Evolutionary conservation across 768 basidiomycete species (phyloP), one percentile per base, ranked within the genome.

Genomic region (Collybia nuda): DNA sequence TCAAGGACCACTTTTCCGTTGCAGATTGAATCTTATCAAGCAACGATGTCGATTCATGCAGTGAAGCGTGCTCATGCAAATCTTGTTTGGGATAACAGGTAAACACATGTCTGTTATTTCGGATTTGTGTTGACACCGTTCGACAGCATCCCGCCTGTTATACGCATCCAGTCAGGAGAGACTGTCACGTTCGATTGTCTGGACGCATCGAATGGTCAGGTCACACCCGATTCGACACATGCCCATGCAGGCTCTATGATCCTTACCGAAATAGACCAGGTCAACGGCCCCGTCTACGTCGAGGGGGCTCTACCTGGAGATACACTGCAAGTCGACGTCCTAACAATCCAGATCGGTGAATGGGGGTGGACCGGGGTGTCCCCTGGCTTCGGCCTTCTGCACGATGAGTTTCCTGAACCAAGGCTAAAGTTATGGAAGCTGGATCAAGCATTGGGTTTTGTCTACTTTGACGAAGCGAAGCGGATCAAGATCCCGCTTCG

Each of bases 331-430:
- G 69, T 86, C 41, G 82, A 85, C 50, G 72, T 85, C 43, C 65
- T 84, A 32, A 65, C 70, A n/a, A 64, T 84, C 12, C 66, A 70
- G 40, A 71, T 78, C 0, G 81, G 78, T 7, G 68, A 75, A 5
- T 85, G 83, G 83, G 83, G 82, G 41, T 86, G 83, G 82, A 80
- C 82, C 0, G 81, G 69, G 2, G 51, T 79, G 46, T 75, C 84
- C 37, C 79, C 82, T 0, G 81, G 81, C 5, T 85, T 85, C 56
- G 82, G 81, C 6, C 66, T 84, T 3, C 69, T 85, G n/a, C 60
- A 72, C 35, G 82, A 84, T 56, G 82, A 82, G 55, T 84, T 76
- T 54, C 57, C 72, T 0, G 75, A 71, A 26, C 75, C 79, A 0
- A 74, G 66, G 6, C 61, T 85, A 56, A 84, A 79, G 67, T 73